Evolutionary conservation across 805 yeast species (phyloP), one percentile per base, ranked within the genome.

Genomic region (Pichia ethanolica): DNA sequence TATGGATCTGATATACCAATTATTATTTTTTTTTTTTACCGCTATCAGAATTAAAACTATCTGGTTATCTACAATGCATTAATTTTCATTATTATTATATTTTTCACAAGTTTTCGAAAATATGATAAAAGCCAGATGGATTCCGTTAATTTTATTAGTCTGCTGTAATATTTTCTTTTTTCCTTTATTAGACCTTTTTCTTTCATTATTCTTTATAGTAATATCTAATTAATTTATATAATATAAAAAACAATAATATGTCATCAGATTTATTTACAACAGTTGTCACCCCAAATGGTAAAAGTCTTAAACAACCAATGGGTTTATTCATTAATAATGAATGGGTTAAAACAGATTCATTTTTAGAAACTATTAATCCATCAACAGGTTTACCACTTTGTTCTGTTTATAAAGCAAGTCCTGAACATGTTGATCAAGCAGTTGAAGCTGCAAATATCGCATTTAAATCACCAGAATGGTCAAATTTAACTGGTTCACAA

Each of bases 371-470:
- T 0, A 49, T 59, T 46, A 59, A 65, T 48, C 69, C 69, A 30
- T 45, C 67, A 5, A 84, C 88, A 12, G 87, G 80, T 57, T 82
- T 81, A 60, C 71, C 68, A 35, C 73, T 84, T 46, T 71, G 80
- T 35, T 71, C 77, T 25, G 82, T 85, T 30, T 78, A 72, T 57
- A 79, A 76, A 40, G 85, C 82, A 38, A 63, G 72, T 47, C 74
- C 69, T 44, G 77, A 72, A 44, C 86, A 84, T 58, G 80, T 85
- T 36, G 84, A 84, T 56, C 54, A 66, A 52, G 90, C 90, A 3
- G 89, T 83, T 14, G 71, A 76, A 27, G 80, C 82, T 14, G 89
- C 90, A 14, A 73, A 74, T 50, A 66, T 68, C 33, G 89, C 89
- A 4, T 84, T 82, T 64, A 66, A 67, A 37, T 52, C 63, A 20